Evolutionary conservation across 441 rosid species (phyloP), one percentile per base, ranked within the genome.

Genomic region (Syzygium malaccense): DNA sequence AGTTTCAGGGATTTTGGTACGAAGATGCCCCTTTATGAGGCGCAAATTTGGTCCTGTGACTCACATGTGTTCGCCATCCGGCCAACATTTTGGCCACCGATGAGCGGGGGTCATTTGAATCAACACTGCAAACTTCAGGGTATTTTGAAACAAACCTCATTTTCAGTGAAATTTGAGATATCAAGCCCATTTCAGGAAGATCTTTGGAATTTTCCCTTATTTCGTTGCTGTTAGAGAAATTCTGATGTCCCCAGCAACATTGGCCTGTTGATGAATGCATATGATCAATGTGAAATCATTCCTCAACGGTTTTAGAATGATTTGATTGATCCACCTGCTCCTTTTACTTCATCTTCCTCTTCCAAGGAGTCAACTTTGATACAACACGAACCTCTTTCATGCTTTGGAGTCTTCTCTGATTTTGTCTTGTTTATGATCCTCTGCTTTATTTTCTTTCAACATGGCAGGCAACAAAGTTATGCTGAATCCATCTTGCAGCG

Each of bases 381-480:
- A 19, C 80, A 20, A 10, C 78, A 71, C 5, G 8, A 71, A 5
- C 15, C 80, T 20, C 80, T 71, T 71, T 71, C 48, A 68, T 68
- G 48, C 48, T 19, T 37, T 33, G 79, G 10, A 68, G 79, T 9
- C 15, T 71, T 20, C 80, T 19, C 80, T 71, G 80, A 23, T 37
- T 33, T 71, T 71, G 18, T 75, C 83, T 41, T 12, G 83, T 75
- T 25, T 41, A 41, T 75, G 83, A 75, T 75, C 66, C 66, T 28
- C n/a, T 60, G 66, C 13, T 14, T 60, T 60, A 78, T 80, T 86
- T 86, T 66, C 30, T 37, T 37, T 91, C 25, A 0, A 12, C 25
- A 13, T 91, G 88, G 91, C 97, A 96, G 99, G 96, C 99, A 98
- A 89, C 97, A 95, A 91, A 95, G 93, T 91, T 98, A 96, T 87